Conservation (phyloP, 345 rosid species). For the Salix caprea region DNA sequence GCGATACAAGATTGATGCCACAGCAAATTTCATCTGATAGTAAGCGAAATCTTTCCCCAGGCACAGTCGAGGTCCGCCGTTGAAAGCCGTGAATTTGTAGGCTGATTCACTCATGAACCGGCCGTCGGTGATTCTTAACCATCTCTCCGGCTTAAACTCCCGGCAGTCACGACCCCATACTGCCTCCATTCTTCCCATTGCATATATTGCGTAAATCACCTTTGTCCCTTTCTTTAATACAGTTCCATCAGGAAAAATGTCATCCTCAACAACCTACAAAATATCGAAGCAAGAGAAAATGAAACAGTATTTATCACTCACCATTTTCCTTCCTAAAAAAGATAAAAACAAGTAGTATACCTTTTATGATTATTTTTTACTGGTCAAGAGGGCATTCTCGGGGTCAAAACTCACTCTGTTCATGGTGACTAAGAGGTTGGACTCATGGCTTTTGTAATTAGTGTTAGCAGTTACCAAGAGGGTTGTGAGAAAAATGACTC, state of each 20-base stretch:
- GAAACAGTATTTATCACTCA: not conserved
- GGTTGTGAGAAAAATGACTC: not conserved
- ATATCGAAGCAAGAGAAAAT: not conserved
- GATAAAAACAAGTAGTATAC: no score
- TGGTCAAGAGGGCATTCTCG: not conserved
- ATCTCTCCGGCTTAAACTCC: slow-evolving; percentile 83
- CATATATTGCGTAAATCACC: slow-evolving; percentile 73
- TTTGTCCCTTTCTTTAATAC: slow-evolving; percentile 79
- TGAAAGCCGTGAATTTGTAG: slow-evolving; percentile 87
- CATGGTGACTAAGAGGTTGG: not conserved
- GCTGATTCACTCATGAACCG: slow-evolving; percentile 81
- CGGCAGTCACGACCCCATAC: slow-evolving; percentile 88
- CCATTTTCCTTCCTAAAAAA: not conserved
- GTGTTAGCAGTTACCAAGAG: not conserved
- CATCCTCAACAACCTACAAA: slow-evolving; percentile 67
- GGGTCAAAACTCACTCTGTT: not conserved
- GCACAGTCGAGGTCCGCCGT: slow-evolving; percentile 91
- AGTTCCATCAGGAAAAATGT: slow-evolving; percentile 82
- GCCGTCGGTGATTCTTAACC: slow-evolving; percentile 61
- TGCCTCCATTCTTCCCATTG: slow-evolving; percentile 94
- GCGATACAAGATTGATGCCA: slow-evolving; percentile 66
- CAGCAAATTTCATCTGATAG: slow-evolving; percentile 78
- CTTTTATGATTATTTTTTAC: no score
- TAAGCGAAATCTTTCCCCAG: slow-evolving; percentile 92
- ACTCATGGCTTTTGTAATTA: not conserved